Evolutionary conservation across 2,329 filamentous ascomycete genomes (phyloP), one percentile per base, ranked within the genome.

Genomic region (Colletotrichum brevisporum): DNA sequence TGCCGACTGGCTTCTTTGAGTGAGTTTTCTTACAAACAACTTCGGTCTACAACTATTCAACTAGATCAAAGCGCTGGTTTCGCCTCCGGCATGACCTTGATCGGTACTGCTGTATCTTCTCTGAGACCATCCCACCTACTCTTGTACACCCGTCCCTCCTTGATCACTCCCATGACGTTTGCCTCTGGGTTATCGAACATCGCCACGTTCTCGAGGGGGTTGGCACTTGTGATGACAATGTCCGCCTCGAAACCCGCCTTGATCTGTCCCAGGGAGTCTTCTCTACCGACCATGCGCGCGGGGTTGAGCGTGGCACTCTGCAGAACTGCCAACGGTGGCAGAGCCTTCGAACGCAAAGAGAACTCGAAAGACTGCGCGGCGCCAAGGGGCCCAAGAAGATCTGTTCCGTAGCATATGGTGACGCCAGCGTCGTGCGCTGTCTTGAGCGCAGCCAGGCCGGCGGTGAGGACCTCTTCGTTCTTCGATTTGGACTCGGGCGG

Each of bases 371-470:
- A 75, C 69, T 80, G 78, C 63, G 76, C 76, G 2, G 72, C 71
- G 15, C 75, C 73, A 8, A 80, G 64, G 3, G 78, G 78, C 0
- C 79, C 77, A 1, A 79, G 71, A 1, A 80, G 75, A 62, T 80
- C 78, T 0, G 85, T 85, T 0, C 88, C 88, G 70, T 83, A 88
- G 75, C 86, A 89, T 51, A 90, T 85, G 0, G 81, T 85, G 0
- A 89, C 86, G 0, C 87, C 87, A 0, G 84, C 85, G 12, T 86
- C 81, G 26, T 80, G 76, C 4, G 86, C 86, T 21, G 88, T 82
- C 61, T 83, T 79, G 10, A 89, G 76, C 0, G 82, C 80, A 12
- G 77, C 71, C 12, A 89, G 72, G 2, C 87, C 87, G 1, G 78
- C 78, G 5, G 80, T 75, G 4, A 89, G 78, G 1, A 88, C 86